These are phyloP conservation scores for Verticillium nonalfalfae DNA, from an alignment of 2,329 filamentous ascomycete species.

Conservation along the genomic window DNA sequence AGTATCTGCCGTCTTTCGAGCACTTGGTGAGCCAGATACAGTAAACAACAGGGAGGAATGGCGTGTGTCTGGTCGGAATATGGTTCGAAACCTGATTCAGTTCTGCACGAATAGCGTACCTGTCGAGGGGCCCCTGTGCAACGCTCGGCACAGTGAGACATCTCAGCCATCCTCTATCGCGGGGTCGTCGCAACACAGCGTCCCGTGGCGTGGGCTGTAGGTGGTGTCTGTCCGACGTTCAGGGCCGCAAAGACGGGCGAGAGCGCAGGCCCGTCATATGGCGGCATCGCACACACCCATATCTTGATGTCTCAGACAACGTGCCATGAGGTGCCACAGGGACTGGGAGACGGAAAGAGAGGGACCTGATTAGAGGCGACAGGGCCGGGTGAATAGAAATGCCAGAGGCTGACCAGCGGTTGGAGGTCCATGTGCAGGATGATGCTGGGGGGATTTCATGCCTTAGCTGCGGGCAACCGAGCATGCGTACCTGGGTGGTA, in stretches of 20 bases:
- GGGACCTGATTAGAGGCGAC: neutral
- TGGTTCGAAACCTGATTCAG: neutral
- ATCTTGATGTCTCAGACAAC: neutral
- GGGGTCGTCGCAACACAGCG: neutral
- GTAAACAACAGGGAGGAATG: neutral
- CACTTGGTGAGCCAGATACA: neutral
- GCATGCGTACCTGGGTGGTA: constrained; percentile 3
- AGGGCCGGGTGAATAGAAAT: neutral
- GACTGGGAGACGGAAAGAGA: neutral
- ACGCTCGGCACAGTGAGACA: neutral
- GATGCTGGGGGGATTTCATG: constrained; percentile 13
- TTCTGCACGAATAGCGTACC: neutral
- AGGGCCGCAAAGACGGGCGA: neutral
- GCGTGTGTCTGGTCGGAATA: neutral
- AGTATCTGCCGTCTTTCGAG: neutral
- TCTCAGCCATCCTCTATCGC: neutral
- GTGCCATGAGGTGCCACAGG: neutral
- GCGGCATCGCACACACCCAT: neutral
- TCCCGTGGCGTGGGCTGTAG: neutral
- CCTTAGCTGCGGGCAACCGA: constrained; percentile 10
- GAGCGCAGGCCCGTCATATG: neutral
- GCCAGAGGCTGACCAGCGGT: constrained; percentile 1
- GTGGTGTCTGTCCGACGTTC: neutral
- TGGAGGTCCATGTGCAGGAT: constrained; percentile 9
- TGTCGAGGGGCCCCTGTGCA: neutral